These are phyloP conservation scores for Paspalum vaginatum DNA, from an alignment of 176 grass and related monocot species.

Conservation along the genomic window DNA sequence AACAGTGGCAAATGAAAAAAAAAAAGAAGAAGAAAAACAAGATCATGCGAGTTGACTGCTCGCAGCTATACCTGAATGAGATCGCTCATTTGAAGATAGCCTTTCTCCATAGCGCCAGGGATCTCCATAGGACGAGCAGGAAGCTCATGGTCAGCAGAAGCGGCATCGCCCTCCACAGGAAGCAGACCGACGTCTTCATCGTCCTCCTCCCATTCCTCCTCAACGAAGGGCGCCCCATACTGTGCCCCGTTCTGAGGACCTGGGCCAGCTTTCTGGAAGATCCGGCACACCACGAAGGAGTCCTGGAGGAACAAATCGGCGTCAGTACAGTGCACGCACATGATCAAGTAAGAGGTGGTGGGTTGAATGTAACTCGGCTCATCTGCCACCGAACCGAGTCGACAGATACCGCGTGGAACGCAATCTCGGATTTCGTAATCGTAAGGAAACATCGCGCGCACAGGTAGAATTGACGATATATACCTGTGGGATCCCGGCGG, in stretches of 20 bases:
- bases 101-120: conserved; percentile 58
- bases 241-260: conserved; percentile 93
- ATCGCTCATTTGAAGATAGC: conserved; percentile 81
- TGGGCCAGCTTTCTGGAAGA: conserved; percentile 89
- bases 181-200: conserved; percentile 54
- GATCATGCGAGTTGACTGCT: neutral
- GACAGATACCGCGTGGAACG: neutral
- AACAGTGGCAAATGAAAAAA: neutral
- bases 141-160: conserved; percentile 42
- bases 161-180: conserved; percentile 32
- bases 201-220: conserved; percentile 89
- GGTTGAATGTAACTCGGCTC: neutral
- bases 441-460: neutral
- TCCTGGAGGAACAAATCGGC: conserved; percentile 49
- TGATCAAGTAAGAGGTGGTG: neutral
- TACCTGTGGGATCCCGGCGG: conserved; percentile 58
- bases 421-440: neutral
- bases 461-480: neutral
- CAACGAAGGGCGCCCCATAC: conserved; percentile 91
- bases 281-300: conserved; percentile 88
- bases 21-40: neutral
- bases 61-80: conserved; percentile 60
- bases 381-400: neutral
- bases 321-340: neutral
- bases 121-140: conserved; percentile 38